These are phyloP conservation scores for Rachicladosporium sp. DNA, from an alignment of 2,329 filamentous ascomycete species.

Conservation along the genomic window DNA sequence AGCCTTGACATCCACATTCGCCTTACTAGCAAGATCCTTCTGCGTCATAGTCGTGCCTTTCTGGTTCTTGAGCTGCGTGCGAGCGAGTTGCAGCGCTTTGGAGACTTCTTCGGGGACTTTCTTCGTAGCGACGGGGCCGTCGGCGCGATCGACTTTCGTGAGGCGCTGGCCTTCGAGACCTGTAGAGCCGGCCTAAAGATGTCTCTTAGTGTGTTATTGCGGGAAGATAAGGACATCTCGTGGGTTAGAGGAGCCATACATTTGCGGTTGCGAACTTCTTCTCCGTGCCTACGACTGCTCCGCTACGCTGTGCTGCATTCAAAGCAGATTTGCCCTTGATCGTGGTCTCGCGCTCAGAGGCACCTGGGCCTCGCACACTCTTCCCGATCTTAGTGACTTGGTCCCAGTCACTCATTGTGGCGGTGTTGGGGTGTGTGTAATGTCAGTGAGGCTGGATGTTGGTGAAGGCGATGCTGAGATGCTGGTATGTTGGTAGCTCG, in stretches of 20 bases:
- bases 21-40: conserved; percentile 73
- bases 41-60: conserved; percentile 65
- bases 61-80: conserved; percentile 73
- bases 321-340: conserved; percentile 71
- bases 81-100: conserved; percentile 67
- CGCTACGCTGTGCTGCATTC: conserved; percentile 78
- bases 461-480: no score
- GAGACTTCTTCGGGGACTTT: conserved; percentile 72
- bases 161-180: conserved; percentile 74
- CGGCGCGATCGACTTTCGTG: conserved; percentile 92
- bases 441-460: background rate
- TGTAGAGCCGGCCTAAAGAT: conserved; percentile 24
- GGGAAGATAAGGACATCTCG: background rate
- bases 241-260: conserved; percentile 45
- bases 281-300: conserved; percentile 68
- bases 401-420: conserved; percentile 63
- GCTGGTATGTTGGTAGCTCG: no score
- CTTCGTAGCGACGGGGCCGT: conserved; percentile 97
- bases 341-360: conserved; percentile 66
- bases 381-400: conserved; percentile 83
- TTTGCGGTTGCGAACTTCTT: conserved; percentile 82
- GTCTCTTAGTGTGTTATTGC: conserved; percentile 13
- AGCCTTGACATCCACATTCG: conserved; percentile 71
- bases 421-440: conserved; percentile 2
- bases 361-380: conserved; percentile 60